Base-by-base conservation (phyloP, 495 filamentous ascomycete species). In the Penicillium waksmanii region DNA sequence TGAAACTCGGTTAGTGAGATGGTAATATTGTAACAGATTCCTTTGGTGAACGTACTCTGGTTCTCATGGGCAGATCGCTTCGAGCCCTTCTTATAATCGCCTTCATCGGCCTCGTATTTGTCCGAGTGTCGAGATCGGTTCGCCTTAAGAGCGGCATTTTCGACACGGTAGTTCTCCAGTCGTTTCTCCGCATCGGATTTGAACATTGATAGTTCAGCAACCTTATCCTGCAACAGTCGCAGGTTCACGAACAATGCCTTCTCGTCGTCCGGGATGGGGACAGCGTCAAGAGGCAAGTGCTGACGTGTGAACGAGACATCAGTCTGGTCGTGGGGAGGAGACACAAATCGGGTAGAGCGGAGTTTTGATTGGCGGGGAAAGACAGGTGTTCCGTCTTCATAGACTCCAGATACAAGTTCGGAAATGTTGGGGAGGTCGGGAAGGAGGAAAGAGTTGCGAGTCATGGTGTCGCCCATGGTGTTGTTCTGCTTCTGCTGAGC, bases 391-490 rank as follows among this genome's bases (percentile, higher is more conserved):
- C 86, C 85, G 62, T 89, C 84, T 62, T 87, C 76, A 62, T 86
- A 88, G 6, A 84, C 78, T 59, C 87, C 88, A 27, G 87, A 88
- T 5, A 91, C 82, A 17, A 91, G 79, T 58, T 91, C 89, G 12
- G 87, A 88, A 51, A 90, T 78, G 60, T 90, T 89, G 12, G 87
- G 85, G 46, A 89, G 75, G 49, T 89, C 84, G 9, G 87, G 87
- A 27, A 91, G 81, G 51, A 85, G 75, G 68, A 89, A 88, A 2
- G 87, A 89, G 44, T 85, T 81, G 44, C 80, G 77, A 5, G 77
- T 81, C 44, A 65, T 70, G 15, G 73, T 80, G 11, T 77, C 77
- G 1, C 72, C 72, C 44, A 64, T 64, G 5, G 61, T 65, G 42
- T 73, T 75, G 38, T 61, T 44, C n/a, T 44, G 15, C 9, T 44